These are phyloP conservation scores for Protomyces pachydermus DNA, from an alignment of 1,139 yeast species.

Conservation along the genomic window DNA sequence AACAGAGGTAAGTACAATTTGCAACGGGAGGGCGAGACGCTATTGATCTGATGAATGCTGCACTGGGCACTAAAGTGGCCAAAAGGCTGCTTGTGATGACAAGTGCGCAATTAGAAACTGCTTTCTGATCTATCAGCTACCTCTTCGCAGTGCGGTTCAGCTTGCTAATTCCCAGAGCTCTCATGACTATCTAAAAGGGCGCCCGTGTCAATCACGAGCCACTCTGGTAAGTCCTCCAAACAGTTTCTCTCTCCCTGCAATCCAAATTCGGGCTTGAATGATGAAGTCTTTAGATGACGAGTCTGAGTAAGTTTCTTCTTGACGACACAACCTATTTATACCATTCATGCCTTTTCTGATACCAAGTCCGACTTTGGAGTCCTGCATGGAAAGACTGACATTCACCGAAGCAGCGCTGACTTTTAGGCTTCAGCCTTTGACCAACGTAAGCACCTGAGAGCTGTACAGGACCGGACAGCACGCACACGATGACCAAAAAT, in stretches of 20 bases:
- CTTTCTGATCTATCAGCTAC: constrained; percentile 18
- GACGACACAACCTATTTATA: constrained; percentile 25
- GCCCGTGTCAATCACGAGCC: background rate
- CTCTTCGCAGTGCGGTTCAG: background rate
- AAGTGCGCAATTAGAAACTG: constrained; percentile 27
- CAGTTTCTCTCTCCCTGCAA: background rate
- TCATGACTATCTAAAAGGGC: too few species aligned
- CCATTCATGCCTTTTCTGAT: constrained; percentile 27
- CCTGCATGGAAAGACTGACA: too few species aligned
- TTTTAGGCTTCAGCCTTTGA: too few species aligned
- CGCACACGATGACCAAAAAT: constrained; percentile 23
- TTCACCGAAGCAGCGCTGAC: background rate
- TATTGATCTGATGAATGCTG: constrained; percentile 23
- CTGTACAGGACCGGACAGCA: background rate
- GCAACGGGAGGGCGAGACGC: background rate
- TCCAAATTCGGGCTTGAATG: background rate
- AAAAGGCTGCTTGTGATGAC: constrained; percentile 13
- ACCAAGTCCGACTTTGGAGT: background rate
- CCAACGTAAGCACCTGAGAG: background rate
- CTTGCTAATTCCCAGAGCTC: too few species aligned
- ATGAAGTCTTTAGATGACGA: constrained; percentile 25
- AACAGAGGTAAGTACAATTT: too few species aligned
- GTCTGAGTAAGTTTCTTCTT: constrained; percentile 26
- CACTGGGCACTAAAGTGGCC: constrained; percentile 27
- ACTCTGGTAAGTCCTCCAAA: background rate